Base-by-base conservation (phyloP, 2,329 filamentous ascomycete species). In the Cordyceps fumosorosea region DNA sequence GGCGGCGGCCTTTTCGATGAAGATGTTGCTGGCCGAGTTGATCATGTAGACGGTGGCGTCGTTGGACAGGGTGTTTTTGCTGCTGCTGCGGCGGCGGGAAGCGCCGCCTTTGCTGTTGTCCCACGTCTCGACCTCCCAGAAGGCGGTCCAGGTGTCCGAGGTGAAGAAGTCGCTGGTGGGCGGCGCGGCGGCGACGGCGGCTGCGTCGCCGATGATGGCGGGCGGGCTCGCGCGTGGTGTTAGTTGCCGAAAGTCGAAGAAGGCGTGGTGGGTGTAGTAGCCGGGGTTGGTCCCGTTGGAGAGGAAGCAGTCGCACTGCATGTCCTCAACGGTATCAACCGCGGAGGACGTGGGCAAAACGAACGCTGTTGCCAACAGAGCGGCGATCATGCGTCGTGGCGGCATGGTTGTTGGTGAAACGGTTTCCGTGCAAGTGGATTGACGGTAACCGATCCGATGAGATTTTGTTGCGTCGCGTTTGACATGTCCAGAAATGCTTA, bases 231-330 rank as follows among this genome's bases (percentile, higher is more conserved):
- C 77, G 60, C 79, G 75, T 26, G 77, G 66, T 2, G 69, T 48
- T 22, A 80, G 74, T 45, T 69, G 70, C 52, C 80, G 73, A 65
- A 81, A 83, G 69, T 83, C 81, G 65, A 78, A 80, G 71, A 83
- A 83, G 44, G 70, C 67, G 67, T 81, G 81, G 20, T 73, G 70
- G 20, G 73, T 70, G 66, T 79, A 83, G 70, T 77, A 82, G 48
- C 69, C 67, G 26, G 74, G 68, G 50, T 72, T 73, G 14, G 74
- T 76, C 51, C 74, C 77, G 65, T 82, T 81, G 66, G 77, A 80
- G 56, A 79, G 68, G 66, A 76, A 84, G 67, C 81, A 83, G 62
- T 73, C 72, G 69, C 81, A 83, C 48, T 71, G 67, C 29, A 70
- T 67, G 57, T 76, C 74, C 12, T 72, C 66, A 5, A 60, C 37